These are phyloP conservation scores for Triticum urartu DNA, from an alignment of 176 grass and related monocot species.

Conservation along the genomic window DNA sequence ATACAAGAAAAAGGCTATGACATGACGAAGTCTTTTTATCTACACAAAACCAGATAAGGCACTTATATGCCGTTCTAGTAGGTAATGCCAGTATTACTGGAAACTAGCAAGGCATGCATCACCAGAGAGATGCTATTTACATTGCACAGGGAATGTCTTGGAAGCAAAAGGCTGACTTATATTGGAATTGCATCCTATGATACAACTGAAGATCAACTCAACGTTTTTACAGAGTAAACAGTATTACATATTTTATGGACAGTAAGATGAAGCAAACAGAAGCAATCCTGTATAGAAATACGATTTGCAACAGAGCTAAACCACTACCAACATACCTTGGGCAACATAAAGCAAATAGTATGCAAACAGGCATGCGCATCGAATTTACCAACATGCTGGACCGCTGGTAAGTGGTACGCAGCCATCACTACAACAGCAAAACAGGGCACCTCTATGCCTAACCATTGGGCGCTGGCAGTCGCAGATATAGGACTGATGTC, in stretches of 20 bases:
- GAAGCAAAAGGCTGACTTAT: slow-evolving; percentile 7
- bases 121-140: neutral
- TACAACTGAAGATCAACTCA: slow-evolving; percentile 25
- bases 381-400: slow-evolving; percentile 6
- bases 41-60: neutral
- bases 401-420: neutral
- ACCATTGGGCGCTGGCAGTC: neutral
- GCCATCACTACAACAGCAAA: neutral
- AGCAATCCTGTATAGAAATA: slow-evolving; percentile 31
- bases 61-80: neutral
- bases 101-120: neutral
- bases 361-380: slow-evolving; percentile 12
- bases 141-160: neutral
- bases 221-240: neutral
- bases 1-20: neutral
- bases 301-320: slow-evolving; percentile 33
- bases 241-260: slow-evolving; percentile 42
- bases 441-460: neutral
- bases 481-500: neutral
- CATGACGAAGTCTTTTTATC: neutral
- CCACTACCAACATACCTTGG: slow-evolving; percentile 22
- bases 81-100: neutral
- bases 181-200: slow-evolving; percentile 33
- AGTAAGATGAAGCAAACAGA: slow-evolving; percentile 33
- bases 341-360: slow-evolving; percentile 12